A percentile compares a stretch with the other conserved stretches of the same genome.
Conservation (phyloP, 371 early-diverging fungal species). For the Actinomortierella ambigua region DNA sequence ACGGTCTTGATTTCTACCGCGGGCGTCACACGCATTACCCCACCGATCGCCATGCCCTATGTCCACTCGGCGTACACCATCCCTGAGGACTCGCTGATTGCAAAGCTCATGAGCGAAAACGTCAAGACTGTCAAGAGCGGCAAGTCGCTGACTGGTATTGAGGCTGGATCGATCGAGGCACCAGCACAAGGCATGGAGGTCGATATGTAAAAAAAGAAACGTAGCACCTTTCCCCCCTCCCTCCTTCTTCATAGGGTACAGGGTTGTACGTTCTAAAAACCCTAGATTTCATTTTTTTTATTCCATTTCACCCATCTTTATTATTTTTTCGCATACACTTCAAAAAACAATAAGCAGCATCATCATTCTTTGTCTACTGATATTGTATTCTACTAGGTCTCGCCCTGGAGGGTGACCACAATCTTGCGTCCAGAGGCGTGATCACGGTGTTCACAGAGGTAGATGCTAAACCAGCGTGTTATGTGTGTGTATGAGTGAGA, state of each 20-base stretch:
- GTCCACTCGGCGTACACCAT: conserved; percentile 73
- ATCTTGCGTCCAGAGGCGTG: conserved; percentile 64
- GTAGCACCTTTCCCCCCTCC: background rate
- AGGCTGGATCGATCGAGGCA: conserved; percentile 22
- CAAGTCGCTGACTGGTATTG: conserved; percentile 37
- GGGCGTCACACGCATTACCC: conserved; percentile 77
- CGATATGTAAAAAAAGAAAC: conserved; percentile 31
- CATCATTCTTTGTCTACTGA: no score
- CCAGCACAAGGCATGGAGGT: conserved; percentile 44
- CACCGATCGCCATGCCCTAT: conserved; percentile 63
- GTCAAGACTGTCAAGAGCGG: conserved; percentile 49
- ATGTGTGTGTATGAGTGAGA: background rate
- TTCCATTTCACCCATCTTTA: no score
- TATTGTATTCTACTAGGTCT: conserved; percentile 41
- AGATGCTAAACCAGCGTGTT: conserved; percentile 57
- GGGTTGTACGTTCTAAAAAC: no score
- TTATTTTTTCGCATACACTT: no score
- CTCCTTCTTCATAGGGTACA: background rate
- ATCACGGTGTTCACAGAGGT: conserved; percentile 78
- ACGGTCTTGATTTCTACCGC: conserved; percentile 82
- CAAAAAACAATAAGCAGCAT: no score
- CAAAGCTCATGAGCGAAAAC: conserved; percentile 48
- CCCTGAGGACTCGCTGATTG: conserved; percentile 52
- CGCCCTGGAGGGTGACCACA: conserved; percentile 80
- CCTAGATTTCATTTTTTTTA: no score